Evolutionary conservation across 768 basidiomycete genomes (phyloP).

Genomic region (Leccinum variicolor): DNA sequence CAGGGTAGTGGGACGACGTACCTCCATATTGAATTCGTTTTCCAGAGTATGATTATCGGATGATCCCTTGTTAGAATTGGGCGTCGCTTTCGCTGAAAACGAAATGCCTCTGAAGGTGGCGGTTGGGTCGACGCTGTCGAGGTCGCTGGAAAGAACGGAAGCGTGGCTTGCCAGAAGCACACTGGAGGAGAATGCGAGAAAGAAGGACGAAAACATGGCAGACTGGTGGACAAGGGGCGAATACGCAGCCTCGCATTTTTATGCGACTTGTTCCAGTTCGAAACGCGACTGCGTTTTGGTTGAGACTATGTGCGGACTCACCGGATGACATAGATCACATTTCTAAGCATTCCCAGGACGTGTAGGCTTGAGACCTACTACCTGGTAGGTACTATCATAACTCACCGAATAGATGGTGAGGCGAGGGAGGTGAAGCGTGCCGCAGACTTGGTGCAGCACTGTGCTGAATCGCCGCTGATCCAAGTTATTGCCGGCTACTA

Average conservation of each 20-base stretch:
- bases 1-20: slow-evolving; percentile 9
- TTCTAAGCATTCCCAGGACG: background rate
- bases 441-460: background rate
- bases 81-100: slow-evolving; percentile 17
- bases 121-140: background rate
- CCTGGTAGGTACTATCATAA: background rate
- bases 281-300: slow-evolving; percentile 13
- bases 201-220: slow-evolving; percentile 13
- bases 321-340: background rate
- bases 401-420: background rate
- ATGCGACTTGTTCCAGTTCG: slow-evolving; percentile 2
- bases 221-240: background rate
- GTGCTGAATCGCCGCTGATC: no score
- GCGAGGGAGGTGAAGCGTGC: background rate
- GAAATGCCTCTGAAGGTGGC: slow-evolving; percentile 16
- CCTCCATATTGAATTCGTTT: slow-evolving; percentile 26
- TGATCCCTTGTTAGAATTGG: slow-evolving; percentile 16
- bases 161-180: slow-evolving; percentile 34
- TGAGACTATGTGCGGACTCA: background rate
- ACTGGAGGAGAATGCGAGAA: slow-evolving; percentile 11
- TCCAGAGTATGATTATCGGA: slow-evolving; percentile 22
- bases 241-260: background rate
- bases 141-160: slow-evolving; percentile 11
- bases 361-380: background rate
- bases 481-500: no score